Conservation (phyloP, 257 asterid genomes). For the Echium plantagineum region DNA sequence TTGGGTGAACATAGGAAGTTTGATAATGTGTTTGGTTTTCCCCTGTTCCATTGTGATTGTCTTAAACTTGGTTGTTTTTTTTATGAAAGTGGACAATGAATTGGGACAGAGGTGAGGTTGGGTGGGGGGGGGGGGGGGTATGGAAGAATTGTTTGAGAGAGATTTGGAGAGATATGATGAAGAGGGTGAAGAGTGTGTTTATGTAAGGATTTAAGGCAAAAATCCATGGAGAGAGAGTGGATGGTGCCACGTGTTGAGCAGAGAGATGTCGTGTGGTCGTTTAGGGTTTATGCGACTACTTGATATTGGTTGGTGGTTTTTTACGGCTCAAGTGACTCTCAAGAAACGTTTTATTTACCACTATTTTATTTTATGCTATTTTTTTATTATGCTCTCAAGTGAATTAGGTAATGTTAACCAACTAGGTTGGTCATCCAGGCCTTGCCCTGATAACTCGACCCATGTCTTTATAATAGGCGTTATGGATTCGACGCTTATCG, state of each 20-base stretch:
- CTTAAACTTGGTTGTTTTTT: neutral
- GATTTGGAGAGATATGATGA: neutral
- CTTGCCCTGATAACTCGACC: too few relatives aligned
- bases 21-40: neutral
- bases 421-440: too few relatives aligned
- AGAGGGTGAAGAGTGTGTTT: constrained; percentile 4
- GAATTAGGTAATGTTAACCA: too few relatives aligned
- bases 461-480: too few relatives aligned
- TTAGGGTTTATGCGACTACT: constrained; percentile 32
- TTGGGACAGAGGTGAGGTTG: constrained; percentile 3
- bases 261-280: constrained; percentile 21
- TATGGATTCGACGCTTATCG: too few relatives aligned
- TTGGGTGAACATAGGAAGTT: neutral
- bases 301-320: constrained; percentile 1
- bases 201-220: neutral
- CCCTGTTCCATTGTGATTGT: constrained; percentile 15
- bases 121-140: neutral
- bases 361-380: too few relatives aligned
- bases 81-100: neutral
- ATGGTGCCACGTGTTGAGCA: constrained; percentile 43
- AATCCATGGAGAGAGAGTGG: constrained; percentile 22
- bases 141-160: neutral
- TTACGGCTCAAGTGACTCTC: neutral
- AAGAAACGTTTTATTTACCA: too few relatives aligned
- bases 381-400: too few relatives aligned